Percentiles rank a stretch among this genome's conserved stretches.
Conservation (phyloP, 31 red algal species). For the Asparagopsis taxiformis region DNA sequence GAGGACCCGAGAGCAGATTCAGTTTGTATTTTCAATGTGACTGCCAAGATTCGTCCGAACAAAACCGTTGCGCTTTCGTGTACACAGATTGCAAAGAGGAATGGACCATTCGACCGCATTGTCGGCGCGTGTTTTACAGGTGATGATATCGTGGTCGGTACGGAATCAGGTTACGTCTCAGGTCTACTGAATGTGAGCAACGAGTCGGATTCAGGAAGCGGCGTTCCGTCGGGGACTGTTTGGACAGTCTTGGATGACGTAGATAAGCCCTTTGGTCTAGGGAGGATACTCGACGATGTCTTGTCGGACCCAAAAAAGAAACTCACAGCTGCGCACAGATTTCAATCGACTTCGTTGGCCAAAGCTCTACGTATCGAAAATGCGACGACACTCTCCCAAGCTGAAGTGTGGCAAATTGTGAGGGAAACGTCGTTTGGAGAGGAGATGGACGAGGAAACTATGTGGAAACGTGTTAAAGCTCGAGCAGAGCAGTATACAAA, state of each 20-base stretch:
- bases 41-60: constrained; percentile 14
- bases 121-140: constrained; percentile 21
- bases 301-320: constrained; percentile 9
- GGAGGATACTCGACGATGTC: constrained; percentile 29
- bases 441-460: constrained; percentile 15
- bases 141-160: constrained; percentile 20
- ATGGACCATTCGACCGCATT: constrained; percentile 17
- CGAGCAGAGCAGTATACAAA: constrained; percentile 59
- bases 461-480: constrained; percentile 48
- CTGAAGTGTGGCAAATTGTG: constrained; percentile 11
- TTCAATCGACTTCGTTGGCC: constrained; percentile 28
- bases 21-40: constrained; percentile 47
- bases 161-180: constrained; percentile 22
- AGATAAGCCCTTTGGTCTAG: constrained; percentile 47
- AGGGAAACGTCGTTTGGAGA: constrained; percentile 7
- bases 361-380: constrained; percentile 59
- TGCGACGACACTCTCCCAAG: constrained; percentile 6
- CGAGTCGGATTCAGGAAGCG: constrained; percentile 34
- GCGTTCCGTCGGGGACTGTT: constrained; percentile 36
- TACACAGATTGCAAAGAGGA: constrained; percentile 36
- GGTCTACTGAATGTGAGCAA: constrained; percentile 15
- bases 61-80: constrained; percentile 22
- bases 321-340: constrained; percentile 53
- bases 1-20: constrained; percentile 73
- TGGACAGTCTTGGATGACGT: constrained; percentile 65